Base-by-base conservation (phyloP, 1,139 yeast species). In the Pichia sp. region DNA sequence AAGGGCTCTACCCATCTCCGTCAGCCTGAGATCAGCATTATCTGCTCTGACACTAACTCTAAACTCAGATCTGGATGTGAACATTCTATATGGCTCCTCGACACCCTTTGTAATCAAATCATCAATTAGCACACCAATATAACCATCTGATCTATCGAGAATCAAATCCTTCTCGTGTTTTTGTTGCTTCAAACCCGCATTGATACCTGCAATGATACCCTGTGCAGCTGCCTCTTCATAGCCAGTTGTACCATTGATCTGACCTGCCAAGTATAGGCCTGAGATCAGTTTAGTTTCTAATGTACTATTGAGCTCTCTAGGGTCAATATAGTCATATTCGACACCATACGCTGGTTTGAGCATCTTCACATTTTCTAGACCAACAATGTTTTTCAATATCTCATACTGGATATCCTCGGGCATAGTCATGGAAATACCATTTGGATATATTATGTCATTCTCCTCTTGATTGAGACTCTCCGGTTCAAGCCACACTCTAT, bases 221-320 rank as follows among this genome's bases (percentile, higher is more conserved):
- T 91, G 98, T 0, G 97, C 80, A 2, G 96, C 96, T 0, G 99
- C 99, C 56, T 93, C 99, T 61, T 93, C 99, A 51, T 93, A 93
- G 0, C 99, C 99, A 0, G 99, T 93, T 1, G 99, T 93, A 30
- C 99, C 99, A 55, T 93, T 93, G 29, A 93, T 93, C 59, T 93
- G 99, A 2, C 99, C 99, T 0, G 98, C 99, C 36, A 93, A 66
- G 53, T 64, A 93, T 29, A 93, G 62, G 0, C 97, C 97, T 14
- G 69, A 63, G 1, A 93, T 77, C 6, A 74, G 60, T 51, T 85
- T 87, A 0, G 97, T 86, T 55, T 91, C 96, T 32, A 93, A 59
- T 0, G 94, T 83, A 34, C 69, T 70, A 37, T 70, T 68, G 38
- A 93, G 66, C 52, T 88, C 96, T 44, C 95, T 69, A 3, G 99